Evolutionary conservation across 2,329 filamentous ascomycete genomes (phyloP), one percentile per base, ranked within the genome.

Genomic region (Arthrocladium fulminans): DNA sequence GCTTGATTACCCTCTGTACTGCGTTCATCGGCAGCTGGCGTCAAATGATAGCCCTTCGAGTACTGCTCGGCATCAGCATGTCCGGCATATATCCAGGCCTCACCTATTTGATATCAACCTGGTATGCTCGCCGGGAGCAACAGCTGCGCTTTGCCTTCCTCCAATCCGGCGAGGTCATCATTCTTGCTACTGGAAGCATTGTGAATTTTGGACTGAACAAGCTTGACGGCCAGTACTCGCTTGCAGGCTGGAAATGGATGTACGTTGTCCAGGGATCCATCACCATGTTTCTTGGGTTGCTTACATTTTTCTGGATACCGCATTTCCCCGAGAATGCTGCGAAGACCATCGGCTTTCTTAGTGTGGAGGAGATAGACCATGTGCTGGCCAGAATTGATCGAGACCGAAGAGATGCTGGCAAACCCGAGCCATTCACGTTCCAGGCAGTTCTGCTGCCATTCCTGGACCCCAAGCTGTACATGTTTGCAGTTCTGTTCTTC

Each of bases 141-240:
- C 80, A 83, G 63, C 70, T 81, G 23, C 74, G 81, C 20, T 84
- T 81, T 56, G 80, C 80, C 0, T 77, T 80, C 50, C 66, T 83
- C 56, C 80, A 83, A 61, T 76, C 72, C 35, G 79, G 80, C 1
- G 76, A 85, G 59, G 79, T 85, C 20, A 71, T 77, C 13, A 72
- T 84, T 2, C 69, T 86, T 1, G 80, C 80, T 0, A 83, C 81
- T 0, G 81, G 81, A 3, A 72, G 74, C 43, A 79, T 84, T 51
- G 75, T 84, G 57, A 86, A 86, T 60, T 86, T 75, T 57, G 81
- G 76, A 0, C 69, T 86, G n/a, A 83, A 84, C 50, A 71, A 77
- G 42, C 67, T 84, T 2, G 63, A 83, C 54, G 79, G 79, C 1
- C 67, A 62, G 8, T 69, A 67, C 1, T 75, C 75, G 3, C 59